Conservation (phyloP, 768 basidiomycete species). For the Hygrocybe coccinea region DNA sequence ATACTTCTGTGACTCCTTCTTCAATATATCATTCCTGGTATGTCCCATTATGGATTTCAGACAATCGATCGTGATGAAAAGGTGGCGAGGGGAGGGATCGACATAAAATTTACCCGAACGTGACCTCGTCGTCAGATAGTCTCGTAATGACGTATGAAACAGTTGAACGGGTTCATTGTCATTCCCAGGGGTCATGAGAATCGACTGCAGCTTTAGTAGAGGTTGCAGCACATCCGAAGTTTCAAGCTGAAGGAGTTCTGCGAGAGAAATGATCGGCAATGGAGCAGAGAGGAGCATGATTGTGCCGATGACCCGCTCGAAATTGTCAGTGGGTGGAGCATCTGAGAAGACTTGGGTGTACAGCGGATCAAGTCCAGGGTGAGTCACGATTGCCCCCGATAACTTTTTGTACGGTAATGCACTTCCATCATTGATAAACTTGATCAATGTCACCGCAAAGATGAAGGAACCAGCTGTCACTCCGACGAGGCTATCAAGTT, state of each 20-base stretch:
- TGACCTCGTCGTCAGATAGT: constrained; percentile 28
- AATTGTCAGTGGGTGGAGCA: background rate
- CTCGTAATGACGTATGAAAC: constrained; percentile 31
- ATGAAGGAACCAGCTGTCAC: background rate
- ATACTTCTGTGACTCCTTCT: background rate
- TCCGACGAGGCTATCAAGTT: background rate
- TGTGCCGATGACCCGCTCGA: constrained; percentile 3
- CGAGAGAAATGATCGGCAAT: background rate
- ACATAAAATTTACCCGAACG: constrained; percentile 28
- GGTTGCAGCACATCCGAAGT: constrained; percentile 1
- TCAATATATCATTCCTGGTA: background rate
- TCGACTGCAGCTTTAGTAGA: constrained; percentile 7
- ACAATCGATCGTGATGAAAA: background rate
- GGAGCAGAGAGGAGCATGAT: constrained; percentile 3
- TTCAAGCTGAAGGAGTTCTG: constrained; percentile 6
- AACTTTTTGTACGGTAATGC: constrained; percentile 10
- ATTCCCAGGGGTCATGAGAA: constrained; percentile 9
- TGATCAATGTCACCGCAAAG: background rate
- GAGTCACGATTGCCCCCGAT: background rate
- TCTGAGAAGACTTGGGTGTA: constrained; percentile 5
- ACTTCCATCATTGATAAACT: constrained; percentile 5
- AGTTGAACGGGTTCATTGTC: constrained; percentile 23
- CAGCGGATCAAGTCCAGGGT: constrained; percentile 4
- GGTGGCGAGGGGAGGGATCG: constrained; percentile 12
- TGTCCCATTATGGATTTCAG: background rate